phyloP scores from a whole-genome alignment of 2,329 filamentous ascomycete species.

The Fusarium begoniae region DNA sequence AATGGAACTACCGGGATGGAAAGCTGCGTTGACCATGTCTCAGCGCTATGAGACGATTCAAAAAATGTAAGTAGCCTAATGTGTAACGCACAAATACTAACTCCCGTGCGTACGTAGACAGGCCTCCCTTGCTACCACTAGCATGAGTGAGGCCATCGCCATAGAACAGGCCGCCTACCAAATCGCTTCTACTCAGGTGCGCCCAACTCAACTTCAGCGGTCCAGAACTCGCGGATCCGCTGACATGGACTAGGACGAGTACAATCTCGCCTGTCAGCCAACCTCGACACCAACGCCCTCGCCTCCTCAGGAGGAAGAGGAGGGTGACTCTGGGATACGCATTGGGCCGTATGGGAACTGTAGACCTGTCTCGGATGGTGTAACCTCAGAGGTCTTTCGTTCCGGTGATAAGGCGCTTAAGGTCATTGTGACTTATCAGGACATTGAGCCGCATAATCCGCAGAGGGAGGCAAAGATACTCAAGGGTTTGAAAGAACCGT shows the following conservation, averaged over 20 bases:
- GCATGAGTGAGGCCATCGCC: conserved; percentile 63
- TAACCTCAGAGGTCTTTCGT: conserved; percentile 86
- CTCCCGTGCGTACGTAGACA: conserved; percentile 36
- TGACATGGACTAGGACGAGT: conserved; percentile 63
- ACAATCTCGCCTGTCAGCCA: conserved; percentile 56
- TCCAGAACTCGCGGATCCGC: conserved; percentile 25
- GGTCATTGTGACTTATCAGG: conserved; percentile 78
- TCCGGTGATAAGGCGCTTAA: conserved; percentile 76
- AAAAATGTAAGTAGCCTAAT: conserved; percentile 47
- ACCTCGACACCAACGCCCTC: conserved; percentile 17
- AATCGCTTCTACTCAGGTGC: conserved; percentile 65
- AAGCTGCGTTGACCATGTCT: conserved; percentile 61
- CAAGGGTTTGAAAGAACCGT: conserved; percentile 60
- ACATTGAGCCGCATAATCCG: conserved; percentile 84
- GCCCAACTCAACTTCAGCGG: conserved; percentile 34
- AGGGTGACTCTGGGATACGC: conserved; percentile 47
- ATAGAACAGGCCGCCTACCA: conserved; percentile 73
- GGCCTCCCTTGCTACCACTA: conserved; percentile 42
- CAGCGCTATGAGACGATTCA: conserved; percentile 72
- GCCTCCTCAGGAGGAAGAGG: conserved; percentile 2
- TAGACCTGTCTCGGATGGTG: conserved; percentile 68
- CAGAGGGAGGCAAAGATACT: conserved; percentile 82
- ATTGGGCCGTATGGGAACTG: conserved; percentile 67
- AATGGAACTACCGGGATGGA: conserved; percentile 55
- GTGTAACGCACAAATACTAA: background rate